Conservation (phyloP, 306 rosid genomes). For the Parietaria judaica region DNA sequence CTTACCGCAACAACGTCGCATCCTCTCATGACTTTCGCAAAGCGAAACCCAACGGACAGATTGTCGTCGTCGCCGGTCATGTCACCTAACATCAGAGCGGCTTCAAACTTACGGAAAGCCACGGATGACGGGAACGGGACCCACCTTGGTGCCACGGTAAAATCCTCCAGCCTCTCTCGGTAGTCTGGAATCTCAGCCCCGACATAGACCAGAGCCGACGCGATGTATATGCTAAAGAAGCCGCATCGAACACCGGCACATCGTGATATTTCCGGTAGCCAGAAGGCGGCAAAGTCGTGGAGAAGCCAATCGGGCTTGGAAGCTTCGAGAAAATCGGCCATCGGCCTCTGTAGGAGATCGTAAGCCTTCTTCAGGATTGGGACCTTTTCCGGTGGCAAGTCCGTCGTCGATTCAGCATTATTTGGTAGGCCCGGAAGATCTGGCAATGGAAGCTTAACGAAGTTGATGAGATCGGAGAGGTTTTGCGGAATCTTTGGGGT, state of each 20-base stretch:
- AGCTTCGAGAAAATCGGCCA: slow-evolving; percentile 24
- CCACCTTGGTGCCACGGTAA: slow-evolving; percentile 19
- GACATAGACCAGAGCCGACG: not conserved
- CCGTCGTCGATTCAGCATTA: slow-evolving; percentile 37
- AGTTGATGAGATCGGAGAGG: slow-evolving; percentile 16
- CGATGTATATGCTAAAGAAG: slow-evolving; percentile 18
- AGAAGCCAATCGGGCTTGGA: slow-evolving; percentile 36
- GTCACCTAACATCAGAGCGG: not conserved
- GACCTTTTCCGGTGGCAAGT: slow-evolving; percentile 28
- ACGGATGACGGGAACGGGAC: slow-evolving; percentile 17
- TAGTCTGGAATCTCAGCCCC: slow-evolving; percentile 6
- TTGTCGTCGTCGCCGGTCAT: not conserved
- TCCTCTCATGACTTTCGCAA: not conserved
- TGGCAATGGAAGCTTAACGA: slow-evolving; percentile 35
- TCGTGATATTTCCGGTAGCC: slow-evolving; percentile 21
- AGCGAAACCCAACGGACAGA: not conserved
- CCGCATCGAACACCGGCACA: slow-evolving; percentile 18
- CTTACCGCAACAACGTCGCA: slow-evolving; percentile 13
- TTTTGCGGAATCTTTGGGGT: slow-evolving; percentile 32
- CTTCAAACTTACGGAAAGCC: slow-evolving; percentile 7
- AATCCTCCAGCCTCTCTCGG: slow-evolving; percentile 16
- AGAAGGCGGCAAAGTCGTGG: slow-evolving; percentile 24
- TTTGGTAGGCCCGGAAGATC: slow-evolving; percentile 23
- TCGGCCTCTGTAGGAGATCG: slow-evolving; percentile 25
- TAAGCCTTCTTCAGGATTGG: slow-evolving; percentile 29